Evolutionary conservation across 768 basidiomycete species (phyloP).

Genomic region (Trichaptum fuscoviolaceum): DNA sequence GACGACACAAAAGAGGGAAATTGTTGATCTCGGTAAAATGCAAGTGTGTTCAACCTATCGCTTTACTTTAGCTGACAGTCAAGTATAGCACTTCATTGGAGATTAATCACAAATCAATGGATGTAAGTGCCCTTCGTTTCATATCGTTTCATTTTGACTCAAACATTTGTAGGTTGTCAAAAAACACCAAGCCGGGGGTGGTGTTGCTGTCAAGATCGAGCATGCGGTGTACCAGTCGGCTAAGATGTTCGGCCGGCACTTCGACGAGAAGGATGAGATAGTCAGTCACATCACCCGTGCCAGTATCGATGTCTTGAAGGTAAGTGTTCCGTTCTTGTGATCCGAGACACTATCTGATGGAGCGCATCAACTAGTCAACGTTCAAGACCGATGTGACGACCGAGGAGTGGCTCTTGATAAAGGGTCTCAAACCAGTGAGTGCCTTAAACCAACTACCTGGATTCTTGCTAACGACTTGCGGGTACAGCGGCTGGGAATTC

Average conservation of each 20-base stretch:
- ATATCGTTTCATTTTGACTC: background rate
- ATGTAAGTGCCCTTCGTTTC: constrained; percentile 41
- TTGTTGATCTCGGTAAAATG: constrained; percentile 93
- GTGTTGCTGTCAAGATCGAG: constrained; percentile 98
- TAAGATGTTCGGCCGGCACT: constrained; percentile 95
- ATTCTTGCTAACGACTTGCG: background rate
- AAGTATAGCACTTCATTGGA: constrained; percentile 80
- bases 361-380: constrained; percentile 44
- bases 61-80: constrained; percentile 4
- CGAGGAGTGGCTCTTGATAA: constrained; percentile 93
- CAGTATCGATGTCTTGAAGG: constrained; percentile 95
- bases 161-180: constrained; percentile 66
- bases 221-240: constrained; percentile 93
- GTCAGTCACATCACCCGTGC: constrained; percentile 86
- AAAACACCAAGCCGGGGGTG: constrained; percentile 90
- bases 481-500: constrained; percentile 2
- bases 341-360: constrained; percentile 9
- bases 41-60: constrained; percentile 39
- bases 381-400: constrained; percentile 87
- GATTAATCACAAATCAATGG: constrained; percentile 90
- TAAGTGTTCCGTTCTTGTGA: constrained; percentile 22
- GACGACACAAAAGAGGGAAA: constrained; percentile 81
- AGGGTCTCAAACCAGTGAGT: constrained; percentile 73
- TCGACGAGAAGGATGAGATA: constrained; percentile 92
- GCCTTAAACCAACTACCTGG: constrained; percentile 2